Evolutionary conservation across 1,139 yeast species (phyloP), one percentile per base, ranked within the genome.

Genomic region (Kurtzmaniella quercitrusa): DNA sequence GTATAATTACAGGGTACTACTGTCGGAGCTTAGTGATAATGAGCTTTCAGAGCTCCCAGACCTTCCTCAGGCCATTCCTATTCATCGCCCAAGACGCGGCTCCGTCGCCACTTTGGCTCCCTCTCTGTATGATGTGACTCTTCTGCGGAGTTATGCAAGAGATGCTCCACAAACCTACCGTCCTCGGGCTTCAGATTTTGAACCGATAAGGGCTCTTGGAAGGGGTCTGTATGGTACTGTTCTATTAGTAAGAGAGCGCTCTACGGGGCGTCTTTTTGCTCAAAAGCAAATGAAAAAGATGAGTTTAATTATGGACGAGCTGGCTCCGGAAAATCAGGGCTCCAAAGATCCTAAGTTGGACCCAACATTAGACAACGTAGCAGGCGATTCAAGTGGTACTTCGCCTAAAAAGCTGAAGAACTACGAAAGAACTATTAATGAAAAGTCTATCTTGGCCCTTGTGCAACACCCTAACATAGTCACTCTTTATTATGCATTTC

Each of bases 171-270:
- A 12, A n/a, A 39, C 43, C 6, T 60, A 59, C 47, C 59, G 55
- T 47, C 75, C 77, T 3, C 61, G 60, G 16, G 57, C 73, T 11
- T 54, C 70, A 1, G 96, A 90, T 59, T 90, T 90, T 55, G 82
- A 78, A 50, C 86, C 87, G 2, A 65, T 90, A 10, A 85, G 82
- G 60, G 94, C 89, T 0, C 68, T 90, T n/a, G 97, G 97, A 0
- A 80, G 82, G 50, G 97, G 97, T 2, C 90, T 96, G 1, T 90
- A 88, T 55, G 97, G 98, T 5, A 89, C 88, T 59, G 98, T 90
- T 2, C 59, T 88, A 17, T 65, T 90, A 10, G 97, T 90, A 1
- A 76, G 82, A 44, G 91, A 88, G 56, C 63, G 61, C 43, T 55
- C 75, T 8, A 81, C 89, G 0, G 87, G 87, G 1, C 74, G 77